Evolutionary conservation across 2,329 filamentous ascomycete species (phyloP).

Genomic region (Penicillium sp.): DNA sequence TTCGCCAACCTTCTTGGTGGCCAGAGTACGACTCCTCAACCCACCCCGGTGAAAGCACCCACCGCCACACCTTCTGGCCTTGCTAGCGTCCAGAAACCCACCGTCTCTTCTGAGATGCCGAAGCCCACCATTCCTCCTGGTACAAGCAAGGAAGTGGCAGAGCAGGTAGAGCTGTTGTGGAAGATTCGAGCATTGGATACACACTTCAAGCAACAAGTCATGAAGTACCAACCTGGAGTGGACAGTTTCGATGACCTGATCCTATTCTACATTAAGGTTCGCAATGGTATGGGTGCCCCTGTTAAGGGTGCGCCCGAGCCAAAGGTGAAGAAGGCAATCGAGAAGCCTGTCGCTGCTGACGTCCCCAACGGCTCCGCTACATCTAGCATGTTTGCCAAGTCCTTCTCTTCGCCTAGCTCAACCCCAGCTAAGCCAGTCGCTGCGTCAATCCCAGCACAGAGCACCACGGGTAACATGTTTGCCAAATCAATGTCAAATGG

Average conservation of each 20-base stretch:
- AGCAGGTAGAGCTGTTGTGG: slow-evolving; percentile 33
- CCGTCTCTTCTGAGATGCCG: slow-evolving; percentile 14
- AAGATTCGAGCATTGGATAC: slow-evolving; percentile 45
- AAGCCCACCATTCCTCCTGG: slow-evolving; percentile 28
- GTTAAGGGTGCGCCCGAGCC: slow-evolving; percentile 27
- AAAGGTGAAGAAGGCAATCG: neutral
- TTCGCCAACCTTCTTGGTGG: slow-evolving; percentile 33
- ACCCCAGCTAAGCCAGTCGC: neutral
- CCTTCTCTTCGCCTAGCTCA: slow-evolving; percentile 22
- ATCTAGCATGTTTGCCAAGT: slow-evolving; percentile 29
- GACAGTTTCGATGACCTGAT: slow-evolving; percentile 46
- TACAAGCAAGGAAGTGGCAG: slow-evolving; percentile 27
- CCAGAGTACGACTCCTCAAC: slow-evolving; percentile 23
- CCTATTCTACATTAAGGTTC: slow-evolving; percentile 46
- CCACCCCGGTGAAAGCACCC: neutral
- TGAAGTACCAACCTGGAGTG: slow-evolving; percentile 38
- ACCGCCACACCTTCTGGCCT: slow-evolving; percentile 7
- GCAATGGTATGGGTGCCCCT: slow-evolving; percentile 46
- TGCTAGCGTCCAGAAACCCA: slow-evolving; percentile 25
- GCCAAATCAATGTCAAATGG: slow-evolving; percentile 7
- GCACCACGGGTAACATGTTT: slow-evolving; percentile 4
- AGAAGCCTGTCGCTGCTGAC: slow-evolving; percentile 4
- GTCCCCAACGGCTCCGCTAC: slow-evolving; percentile 21
- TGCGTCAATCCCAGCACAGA: neutral
- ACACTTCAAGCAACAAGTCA: slow-evolving; percentile 42